phyloP scores from a whole-genome alignment of 306 rosid genomes.

The Myrica gale region DNA sequence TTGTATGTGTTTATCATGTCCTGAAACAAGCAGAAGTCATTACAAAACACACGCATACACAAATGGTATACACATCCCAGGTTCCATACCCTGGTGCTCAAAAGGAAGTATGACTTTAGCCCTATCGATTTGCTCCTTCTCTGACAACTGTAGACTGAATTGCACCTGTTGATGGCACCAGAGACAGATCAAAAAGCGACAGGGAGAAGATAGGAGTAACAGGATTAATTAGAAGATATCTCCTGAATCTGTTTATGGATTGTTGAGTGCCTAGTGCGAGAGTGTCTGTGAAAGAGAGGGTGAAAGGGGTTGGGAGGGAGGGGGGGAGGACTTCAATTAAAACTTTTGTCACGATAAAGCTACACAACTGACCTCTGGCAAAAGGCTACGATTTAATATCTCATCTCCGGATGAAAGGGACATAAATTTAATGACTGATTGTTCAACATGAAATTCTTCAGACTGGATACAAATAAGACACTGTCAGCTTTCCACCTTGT shows the following conservation, averaged over 20 bases:
- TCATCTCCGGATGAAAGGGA: constrained; percentile 53
- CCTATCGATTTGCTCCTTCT: constrained; percentile 84
- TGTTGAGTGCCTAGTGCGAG: not conserved
- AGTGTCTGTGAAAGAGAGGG: not conserved
- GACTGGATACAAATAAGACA: constrained; percentile 37
- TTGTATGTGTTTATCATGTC: constrained; percentile 72
- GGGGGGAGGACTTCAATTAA: not conserved
- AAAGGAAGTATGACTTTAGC: constrained; percentile 91
- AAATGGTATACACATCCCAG: constrained; percentile 1
- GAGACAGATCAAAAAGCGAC: too few relatives aligned
- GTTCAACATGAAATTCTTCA: constrained; percentile 64
- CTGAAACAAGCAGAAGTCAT: constrained; percentile 36
- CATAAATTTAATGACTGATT: constrained; percentile 50
- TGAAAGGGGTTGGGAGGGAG: constrained; percentile 6
- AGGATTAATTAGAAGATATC: not conserved
- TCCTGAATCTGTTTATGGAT: not conserved
- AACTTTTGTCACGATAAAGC: constrained; percentile 24
- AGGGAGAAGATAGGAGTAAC: too few relatives aligned
- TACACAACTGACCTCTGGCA: constrained; percentile 71
- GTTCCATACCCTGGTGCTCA: constrained; percentile 81
- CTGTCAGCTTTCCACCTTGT: constrained; percentile 26
- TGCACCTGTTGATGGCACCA: constrained; percentile 58
- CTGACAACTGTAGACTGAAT: constrained; percentile 81
- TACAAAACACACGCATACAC: not conserved
- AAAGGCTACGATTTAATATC: constrained; percentile 46